A percentile compares a stretch with the other conserved stretches of the same genome.
Conservation (phyloP, 306 rosid genomes). For the Prunus persica region Prunus_persica_NCBIv2 NC_034015.1:19823001-19823500, state of each 20-base stretch:
- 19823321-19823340: neutral
- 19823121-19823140: constrained; percentile 81
- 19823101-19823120: constrained; percentile 72
- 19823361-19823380: neutral
- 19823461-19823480: neutral
- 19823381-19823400: neutral
- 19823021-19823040: constrained; percentile 4
- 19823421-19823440: neutral
- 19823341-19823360: neutral
- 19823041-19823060: neutral
- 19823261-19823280: constrained; percentile 17
- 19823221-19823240: neutral
- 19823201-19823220: neutral
- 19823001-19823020: constrained; percentile 32
- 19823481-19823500: neutral
- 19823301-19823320: neutral
- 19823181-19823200: constrained; percentile 46
- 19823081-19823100: constrained; percentile 1
- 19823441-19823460: neutral
- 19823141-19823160: constrained; percentile 88
- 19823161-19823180: constrained; percentile 83
- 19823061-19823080: neutral
- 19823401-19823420: neutral
- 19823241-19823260: neutral
- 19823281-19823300: neutral